Conservation (phyloP, 2,329 filamentous ascomycete genomes). For the Xylariaceae sp. region DNA sequence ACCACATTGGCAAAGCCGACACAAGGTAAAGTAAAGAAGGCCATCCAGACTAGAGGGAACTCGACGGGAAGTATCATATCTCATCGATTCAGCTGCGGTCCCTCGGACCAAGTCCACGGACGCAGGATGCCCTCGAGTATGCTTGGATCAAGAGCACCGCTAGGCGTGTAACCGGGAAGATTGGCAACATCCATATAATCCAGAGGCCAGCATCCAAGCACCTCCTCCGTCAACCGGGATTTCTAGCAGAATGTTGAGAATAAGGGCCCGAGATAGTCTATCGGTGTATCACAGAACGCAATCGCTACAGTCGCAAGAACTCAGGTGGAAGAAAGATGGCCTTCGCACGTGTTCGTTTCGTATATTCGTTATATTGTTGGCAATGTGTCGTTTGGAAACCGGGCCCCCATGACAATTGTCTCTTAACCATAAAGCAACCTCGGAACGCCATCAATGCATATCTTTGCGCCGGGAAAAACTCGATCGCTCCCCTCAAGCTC, state of each 20-base stretch:
- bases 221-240: neutral
- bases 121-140: neutral
- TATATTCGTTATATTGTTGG: neutral
- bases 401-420: neutral
- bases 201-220: neutral
- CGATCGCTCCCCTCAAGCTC: constrained; percentile 11
- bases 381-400: neutral
- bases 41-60: too few relatives aligned
- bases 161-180: neutral
- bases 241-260: too few relatives aligned
- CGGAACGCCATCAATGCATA: constrained; percentile 15
- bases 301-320: too few relatives aligned
- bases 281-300: too few relatives aligned
- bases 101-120: neutral
- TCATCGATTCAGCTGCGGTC: too few relatives aligned
- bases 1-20: too few relatives aligned
- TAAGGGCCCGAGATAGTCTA: too few relatives aligned
- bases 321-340: too few relatives aligned
- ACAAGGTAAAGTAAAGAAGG: too few relatives aligned
- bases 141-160: neutral
- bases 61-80: too few relatives aligned
- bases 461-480: neutral
- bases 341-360: too few relatives aligned
- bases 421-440: constrained; percentile 6
- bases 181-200: neutral